Conservation (phyloP, 345 rosid species). For the Camelina hispida region DNA sequence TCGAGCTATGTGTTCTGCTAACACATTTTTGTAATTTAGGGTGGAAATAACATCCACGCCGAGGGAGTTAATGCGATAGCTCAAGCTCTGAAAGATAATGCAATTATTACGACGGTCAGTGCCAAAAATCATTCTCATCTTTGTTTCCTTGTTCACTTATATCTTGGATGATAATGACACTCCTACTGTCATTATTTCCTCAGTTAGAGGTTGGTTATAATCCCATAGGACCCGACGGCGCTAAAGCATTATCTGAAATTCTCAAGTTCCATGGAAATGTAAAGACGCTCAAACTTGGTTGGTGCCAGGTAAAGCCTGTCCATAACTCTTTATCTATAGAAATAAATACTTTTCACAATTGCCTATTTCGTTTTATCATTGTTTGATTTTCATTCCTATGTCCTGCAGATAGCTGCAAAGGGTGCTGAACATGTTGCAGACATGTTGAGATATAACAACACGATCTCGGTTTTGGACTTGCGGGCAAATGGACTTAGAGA, state of each 20-base stretch:
- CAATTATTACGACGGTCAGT: conserved; percentile 71
- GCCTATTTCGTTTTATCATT: conserved; percentile 22
- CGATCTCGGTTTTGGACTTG: conserved; percentile 79
- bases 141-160: conserved; percentile 19
- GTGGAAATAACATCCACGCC: conserved; percentile 90
- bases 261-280: conserved; percentile 93
- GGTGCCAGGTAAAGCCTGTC: conserved; percentile 81
- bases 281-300: conserved; percentile 87
- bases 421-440: conserved; percentile 88
- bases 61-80: conserved; percentile 78
- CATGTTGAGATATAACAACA: conserved; percentile 84
- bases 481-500: conserved; percentile 95
- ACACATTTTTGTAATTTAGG: conserved; percentile 50
- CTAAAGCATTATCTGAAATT: conserved; percentile 81
- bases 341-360: neutral
- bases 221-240: conserved; percentile 90
- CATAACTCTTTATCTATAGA: neutral
- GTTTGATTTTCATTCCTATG: neutral
- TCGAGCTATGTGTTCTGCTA: conserved; percentile 7
- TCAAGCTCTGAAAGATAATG: conserved; percentile 77
- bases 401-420: conserved; percentile 82
- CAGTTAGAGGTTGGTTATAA: conserved; percentile 95
- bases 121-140: conserved; percentile 26
- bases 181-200: conserved; percentile 20
- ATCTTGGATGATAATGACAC: conserved; percentile 30